Conservation (phyloP, 257 asterid species). For the Asclepias syriaca region DNA sequence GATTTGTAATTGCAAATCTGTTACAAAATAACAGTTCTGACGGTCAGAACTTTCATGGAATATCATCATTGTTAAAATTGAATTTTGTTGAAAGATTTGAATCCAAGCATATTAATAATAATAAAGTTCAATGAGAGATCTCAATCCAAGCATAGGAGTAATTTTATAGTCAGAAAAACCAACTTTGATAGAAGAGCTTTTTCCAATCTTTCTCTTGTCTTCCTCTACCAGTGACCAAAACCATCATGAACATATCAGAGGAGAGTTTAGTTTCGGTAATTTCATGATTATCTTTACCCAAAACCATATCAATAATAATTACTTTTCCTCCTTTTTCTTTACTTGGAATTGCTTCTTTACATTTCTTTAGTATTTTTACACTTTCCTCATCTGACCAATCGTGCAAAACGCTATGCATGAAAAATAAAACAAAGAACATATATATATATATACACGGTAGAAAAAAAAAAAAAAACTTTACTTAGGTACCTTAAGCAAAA, state of each 20-base stretch:
- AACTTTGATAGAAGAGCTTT: slow-evolving; percentile 24
- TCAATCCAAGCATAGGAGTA: slow-evolving; percentile 26
- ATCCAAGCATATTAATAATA: background rate
- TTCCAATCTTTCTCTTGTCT: slow-evolving; percentile 41
- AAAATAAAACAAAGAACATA: too few species aligned
- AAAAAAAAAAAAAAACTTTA: too few species aligned
- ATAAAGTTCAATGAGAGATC: slow-evolving; percentile 37
- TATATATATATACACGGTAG: too few species aligned
- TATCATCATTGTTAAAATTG: too few species aligned
- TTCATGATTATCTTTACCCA: slow-evolving; percentile 13
- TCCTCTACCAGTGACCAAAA: slow-evolving; percentile 20
- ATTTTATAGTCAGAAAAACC: slow-evolving; percentile 34
- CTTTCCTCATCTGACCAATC: slow-evolving; percentile 27
- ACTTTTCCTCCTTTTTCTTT: slow-evolving; percentile 23
- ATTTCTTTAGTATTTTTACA: slow-evolving; percentile 29
- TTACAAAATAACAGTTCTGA: too few species aligned
- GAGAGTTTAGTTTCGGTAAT: slow-evolving; percentile 17
- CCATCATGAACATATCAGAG: slow-evolving; percentile 28
- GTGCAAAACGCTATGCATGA: slow-evolving; percentile 25
- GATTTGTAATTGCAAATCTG: too few species aligned
- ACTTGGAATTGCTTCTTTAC: slow-evolving; percentile 30
- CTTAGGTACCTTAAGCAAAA: slow-evolving; percentile 16
- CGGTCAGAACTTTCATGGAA: too few species aligned
- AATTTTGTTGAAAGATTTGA: too few species aligned
- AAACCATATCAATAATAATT: slow-evolving; percentile 29